Evolutionary conservation across 805 yeast genomes (phyloP).

Genomic region (Metschnikowia kofuensis): DNA sequence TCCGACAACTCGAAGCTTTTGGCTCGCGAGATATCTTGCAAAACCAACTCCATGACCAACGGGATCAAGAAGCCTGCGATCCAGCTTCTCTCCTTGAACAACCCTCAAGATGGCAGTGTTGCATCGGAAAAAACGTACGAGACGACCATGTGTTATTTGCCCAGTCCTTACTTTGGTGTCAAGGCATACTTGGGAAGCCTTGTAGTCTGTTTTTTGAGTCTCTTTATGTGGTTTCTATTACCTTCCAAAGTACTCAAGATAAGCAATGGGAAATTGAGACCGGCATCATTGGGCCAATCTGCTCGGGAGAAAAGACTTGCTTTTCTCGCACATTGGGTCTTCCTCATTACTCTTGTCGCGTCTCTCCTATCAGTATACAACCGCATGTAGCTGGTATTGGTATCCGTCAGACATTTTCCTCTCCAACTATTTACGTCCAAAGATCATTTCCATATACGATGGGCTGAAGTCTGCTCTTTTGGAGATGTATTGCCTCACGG

Average conservation of each 20-base stretch:
- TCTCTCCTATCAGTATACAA: slow-evolving; percentile 6
- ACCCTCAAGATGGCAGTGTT: slow-evolving; percentile 30
- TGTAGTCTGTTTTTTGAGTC: slow-evolving; percentile 8
- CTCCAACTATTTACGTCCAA: slow-evolving; percentile 27
- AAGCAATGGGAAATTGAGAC: not conserved
- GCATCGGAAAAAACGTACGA: slow-evolving; percentile 9
- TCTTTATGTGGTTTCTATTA: slow-evolving; percentile 10
- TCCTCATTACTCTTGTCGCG: slow-evolving; percentile 2
- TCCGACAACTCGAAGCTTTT: slow-evolving; percentile 28
- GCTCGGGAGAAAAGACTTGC: not conserved
- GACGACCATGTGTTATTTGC: slow-evolving; percentile 55
- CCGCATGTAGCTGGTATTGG: slow-evolving; percentile 6
- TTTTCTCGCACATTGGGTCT: not conserved
- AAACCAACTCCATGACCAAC: slow-evolving; percentile 89
- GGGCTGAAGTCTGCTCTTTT: slow-evolving; percentile 70
- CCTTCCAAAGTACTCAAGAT: not conserved
- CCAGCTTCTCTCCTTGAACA: slow-evolving; percentile 69
- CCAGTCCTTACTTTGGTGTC: slow-evolving; percentile 45
- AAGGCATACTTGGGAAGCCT: slow-evolving; percentile 15
- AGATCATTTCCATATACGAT: slow-evolving; percentile 46
- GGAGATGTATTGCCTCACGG: slow-evolving; percentile 63
- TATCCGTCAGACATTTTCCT: not conserved
- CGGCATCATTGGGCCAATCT: not conserved
- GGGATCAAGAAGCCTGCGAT: slow-evolving; percentile 85
- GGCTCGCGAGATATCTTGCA: slow-evolving; percentile 77